These are phyloP conservation scores for Phialophora tarda DNA, from an alignment of 2,329 filamentous ascomycete genomes.

Conservation along the genomic window DNA sequence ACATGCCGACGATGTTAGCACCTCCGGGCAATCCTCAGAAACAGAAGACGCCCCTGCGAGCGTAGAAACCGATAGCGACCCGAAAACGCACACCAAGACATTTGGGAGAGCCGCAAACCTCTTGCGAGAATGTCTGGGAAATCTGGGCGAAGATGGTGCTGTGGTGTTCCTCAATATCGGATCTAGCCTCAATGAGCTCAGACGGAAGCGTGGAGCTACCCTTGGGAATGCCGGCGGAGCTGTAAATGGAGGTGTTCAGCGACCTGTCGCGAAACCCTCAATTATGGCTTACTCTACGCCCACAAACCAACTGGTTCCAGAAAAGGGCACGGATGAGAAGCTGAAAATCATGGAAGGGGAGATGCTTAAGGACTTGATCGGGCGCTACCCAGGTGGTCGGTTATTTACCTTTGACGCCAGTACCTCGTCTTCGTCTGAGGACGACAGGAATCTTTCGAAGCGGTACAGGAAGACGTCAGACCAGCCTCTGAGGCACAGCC, in stretches of 20 bases:
- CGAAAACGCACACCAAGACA: slow-evolving; percentile 49
- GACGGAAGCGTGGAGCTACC: slow-evolving; percentile 5
- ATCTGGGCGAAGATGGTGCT: slow-evolving; percentile 52
- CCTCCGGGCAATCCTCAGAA: slow-evolving; percentile 38
- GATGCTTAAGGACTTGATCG: slow-evolving; percentile 43
- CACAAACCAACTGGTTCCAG: slow-evolving; percentile 23
- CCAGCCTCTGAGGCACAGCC: slow-evolving; percentile 13
- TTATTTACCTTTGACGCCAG: slow-evolving; percentile 54
- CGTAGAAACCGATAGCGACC: slow-evolving; percentile 39
- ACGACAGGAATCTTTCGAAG: slow-evolving; percentile 56
- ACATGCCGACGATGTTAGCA: slow-evolving; percentile 16
- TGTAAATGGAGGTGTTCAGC: neutral
- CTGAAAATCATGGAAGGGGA: slow-evolving; percentile 18
- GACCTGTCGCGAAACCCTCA: neutral
- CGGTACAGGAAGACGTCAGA: slow-evolving; percentile 15
- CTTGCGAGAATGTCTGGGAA: slow-evolving; percentile 55
- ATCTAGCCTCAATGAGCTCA: slow-evolving; percentile 18
- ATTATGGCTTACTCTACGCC: slow-evolving; percentile 29
- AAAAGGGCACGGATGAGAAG: slow-evolving; percentile 22
- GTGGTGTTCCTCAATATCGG: slow-evolving; percentile 52
- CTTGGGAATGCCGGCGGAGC: neutral
- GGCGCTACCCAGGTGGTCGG: slow-evolving; percentile 55
- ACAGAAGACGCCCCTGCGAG: slow-evolving; percentile 45
- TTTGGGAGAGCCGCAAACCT: slow-evolving; percentile 57
- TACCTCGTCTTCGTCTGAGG: slow-evolving; percentile 53